A percentile compares a stretch with the other conserved stretches of the same genome.
phyloP scores from a whole-genome alignment of 345 rosid genomes.

The Eucalyptus sideroxylon region DNA sequence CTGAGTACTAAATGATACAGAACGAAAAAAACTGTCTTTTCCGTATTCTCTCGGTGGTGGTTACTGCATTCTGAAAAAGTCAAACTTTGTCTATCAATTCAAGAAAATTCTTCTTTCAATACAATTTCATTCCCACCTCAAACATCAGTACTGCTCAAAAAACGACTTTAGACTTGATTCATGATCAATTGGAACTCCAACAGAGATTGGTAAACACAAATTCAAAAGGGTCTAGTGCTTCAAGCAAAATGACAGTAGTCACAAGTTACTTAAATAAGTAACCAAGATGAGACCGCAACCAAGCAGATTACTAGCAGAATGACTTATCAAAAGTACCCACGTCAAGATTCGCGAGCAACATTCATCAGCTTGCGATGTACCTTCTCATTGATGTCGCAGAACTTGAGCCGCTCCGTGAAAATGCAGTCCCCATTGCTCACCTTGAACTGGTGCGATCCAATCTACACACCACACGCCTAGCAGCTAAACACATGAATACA shows the following conservation, averaged over 20 bases:
- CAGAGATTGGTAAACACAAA: neutral
- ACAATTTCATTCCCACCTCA: neutral
- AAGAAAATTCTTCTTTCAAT: neutral
- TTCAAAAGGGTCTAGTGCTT: neutral
- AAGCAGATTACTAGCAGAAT: neutral
- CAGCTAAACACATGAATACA: neutral
- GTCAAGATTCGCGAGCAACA: neutral
- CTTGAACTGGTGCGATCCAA: conserved; percentile 93
- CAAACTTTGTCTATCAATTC: neutral
- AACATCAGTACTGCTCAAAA: neutral
- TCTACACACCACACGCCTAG: conserved; percentile 16
- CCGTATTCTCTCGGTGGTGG: neutral
- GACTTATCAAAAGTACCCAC: fast-evolving
- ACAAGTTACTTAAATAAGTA: neutral
- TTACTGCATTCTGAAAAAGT: fast-evolving
- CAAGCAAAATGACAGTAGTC: neutral
- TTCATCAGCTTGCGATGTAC: conserved; percentile 6
- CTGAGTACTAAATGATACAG: neutral
- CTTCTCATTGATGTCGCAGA: conserved; percentile 91
- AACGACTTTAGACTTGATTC: neutral
- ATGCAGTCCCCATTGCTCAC: conserved; percentile 88
- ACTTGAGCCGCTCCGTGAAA: conserved; percentile 73
- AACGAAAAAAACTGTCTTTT: neutral
- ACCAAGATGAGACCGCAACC: neutral
- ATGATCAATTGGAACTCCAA: neutral